Percentiles rank a stretch among this genome's conserved stretches.
phyloP scores from a whole-genome alignment of 306 rosid genomes.

The Prinsepia uniflora region DNA sequence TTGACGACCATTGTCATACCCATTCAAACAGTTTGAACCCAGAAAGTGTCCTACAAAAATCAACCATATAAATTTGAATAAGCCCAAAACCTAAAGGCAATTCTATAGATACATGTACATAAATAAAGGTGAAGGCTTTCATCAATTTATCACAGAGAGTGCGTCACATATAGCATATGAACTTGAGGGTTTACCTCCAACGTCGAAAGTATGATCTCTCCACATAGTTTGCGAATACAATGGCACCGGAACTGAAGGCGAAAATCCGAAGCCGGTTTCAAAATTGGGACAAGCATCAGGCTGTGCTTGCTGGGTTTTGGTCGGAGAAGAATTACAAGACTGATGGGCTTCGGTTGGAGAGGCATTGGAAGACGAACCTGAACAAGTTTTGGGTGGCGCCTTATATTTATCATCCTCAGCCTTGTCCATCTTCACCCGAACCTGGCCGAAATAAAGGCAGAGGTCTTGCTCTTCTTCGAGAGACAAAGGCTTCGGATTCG shows the following conservation, averaged over 20 bases:
- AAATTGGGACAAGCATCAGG: not conserved
- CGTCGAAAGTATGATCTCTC: not conserved
- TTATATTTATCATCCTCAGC: not conserved
- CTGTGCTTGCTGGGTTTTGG: not conserved
- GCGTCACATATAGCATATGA: no score
- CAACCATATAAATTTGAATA: not conserved
- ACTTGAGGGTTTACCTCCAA: conserved; percentile 8
- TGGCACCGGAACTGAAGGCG: not conserved
- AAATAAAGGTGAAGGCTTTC: not conserved
- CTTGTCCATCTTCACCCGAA: not conserved
- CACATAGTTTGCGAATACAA: conserved; percentile 12
- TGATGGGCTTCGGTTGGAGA: not conserved
- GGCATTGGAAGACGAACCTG: conserved; percentile 6
- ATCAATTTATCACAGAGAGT: no score
- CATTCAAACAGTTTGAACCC: conserved; percentile 8
- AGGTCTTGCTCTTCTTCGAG: not conserved
- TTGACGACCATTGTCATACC: not conserved
- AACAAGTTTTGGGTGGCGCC: not conserved
- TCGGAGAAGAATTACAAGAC: not conserved
- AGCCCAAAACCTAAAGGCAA: not conserved
- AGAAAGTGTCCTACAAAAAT: not conserved
- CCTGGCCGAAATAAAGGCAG: not conserved
- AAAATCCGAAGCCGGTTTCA: not conserved
- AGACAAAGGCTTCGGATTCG: not conserved
- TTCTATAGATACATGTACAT: not conserved